A percentile compares a stretch with the other conserved stretches of the same genome.
Conservation (phyloP, 768 basidiomycete genomes). For the Rhizopogon vesiculosus region DNA sequence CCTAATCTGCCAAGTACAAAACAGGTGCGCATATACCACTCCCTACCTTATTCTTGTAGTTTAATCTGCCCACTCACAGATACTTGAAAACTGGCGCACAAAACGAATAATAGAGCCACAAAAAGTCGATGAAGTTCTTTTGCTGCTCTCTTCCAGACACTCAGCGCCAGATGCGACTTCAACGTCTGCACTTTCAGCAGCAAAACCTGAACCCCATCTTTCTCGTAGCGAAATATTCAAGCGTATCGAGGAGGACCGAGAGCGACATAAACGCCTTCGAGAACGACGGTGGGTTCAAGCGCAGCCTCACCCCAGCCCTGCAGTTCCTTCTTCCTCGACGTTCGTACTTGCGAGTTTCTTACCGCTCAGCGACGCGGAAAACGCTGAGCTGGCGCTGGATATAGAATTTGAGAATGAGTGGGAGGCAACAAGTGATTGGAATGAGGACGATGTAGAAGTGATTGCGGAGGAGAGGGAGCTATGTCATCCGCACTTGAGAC, state of each 20-base stretch:
- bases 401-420: constrained; percentile 89
- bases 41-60: not conserved
- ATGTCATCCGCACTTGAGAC: constrained; percentile 48
- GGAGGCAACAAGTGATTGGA: constrained; percentile 89
- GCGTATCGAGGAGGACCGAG: constrained; percentile 90
- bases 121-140: constrained; percentile 46
- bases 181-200: constrained; percentile 16
- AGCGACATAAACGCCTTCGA: constrained; percentile 82
- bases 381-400: constrained; percentile 54
- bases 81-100: constrained; percentile 86
- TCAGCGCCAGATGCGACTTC: not conserved
- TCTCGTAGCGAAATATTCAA: constrained; percentile 60
- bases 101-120: constrained; percentile 82
- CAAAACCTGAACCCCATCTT: constrained; percentile 28
- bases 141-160: constrained; percentile 17
- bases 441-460: constrained; percentile 82
- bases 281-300: constrained; percentile 83
- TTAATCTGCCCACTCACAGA: constrained; percentile 37
- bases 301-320: constrained; percentile 22
- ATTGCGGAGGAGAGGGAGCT: constrained; percentile 64
- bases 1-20: constrained; percentile 85
- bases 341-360: constrained; percentile 20
- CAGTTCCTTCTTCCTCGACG: not conserved
- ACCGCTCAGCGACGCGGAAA: constrained; percentile 39
- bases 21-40: constrained; percentile 49